Percentiles rank a stretch among this genome's conserved stretches.
These are phyloP conservation scores for Rhodotorula sp. DNA, from an alignment of 1,284 basidiomycete species.

Conservation along the genomic window DNA sequence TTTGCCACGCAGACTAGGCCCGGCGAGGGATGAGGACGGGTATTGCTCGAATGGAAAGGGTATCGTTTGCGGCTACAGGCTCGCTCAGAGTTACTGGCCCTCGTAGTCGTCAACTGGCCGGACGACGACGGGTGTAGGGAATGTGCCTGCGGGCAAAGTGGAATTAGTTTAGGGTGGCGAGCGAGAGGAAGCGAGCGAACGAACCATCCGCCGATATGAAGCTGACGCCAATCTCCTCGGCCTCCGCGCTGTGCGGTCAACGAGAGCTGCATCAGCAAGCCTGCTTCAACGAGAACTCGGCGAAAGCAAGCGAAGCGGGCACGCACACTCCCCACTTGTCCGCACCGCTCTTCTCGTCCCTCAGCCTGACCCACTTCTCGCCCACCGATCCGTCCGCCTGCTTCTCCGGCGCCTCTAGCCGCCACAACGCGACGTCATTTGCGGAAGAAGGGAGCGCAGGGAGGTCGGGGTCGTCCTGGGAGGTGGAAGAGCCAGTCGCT, in stretches of 20 bases:
- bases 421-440: conserved; percentile 24
- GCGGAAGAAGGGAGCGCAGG: background rate
- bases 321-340: conserved; percentile 36
- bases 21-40: background rate
- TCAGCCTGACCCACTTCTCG: conserved; percentile 26
- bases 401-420: conserved; percentile 6
- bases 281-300: background rate
- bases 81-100: background rate
- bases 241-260: conserved; percentile 10
- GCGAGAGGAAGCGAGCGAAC: background rate
- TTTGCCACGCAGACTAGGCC: too few species aligned
- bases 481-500: background rate
- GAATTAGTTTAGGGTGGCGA: background rate
- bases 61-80: background rate
- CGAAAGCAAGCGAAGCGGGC: background rate
- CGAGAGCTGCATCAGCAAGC: background rate
- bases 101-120: conserved; percentile 25
- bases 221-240: conserved; percentile 29
- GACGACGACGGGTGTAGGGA: conserved; percentile 8
- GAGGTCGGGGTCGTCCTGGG: conserved; percentile 2
- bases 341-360: conserved; percentile 26
- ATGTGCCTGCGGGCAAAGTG: background rate
- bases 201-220: conserved; percentile 25
- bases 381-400: background rate
- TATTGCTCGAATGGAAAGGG: background rate